Evolutionary conservation across 2,329 filamentous ascomycete species (phyloP).

Genomic region (Blastomyces percursus): DNA sequence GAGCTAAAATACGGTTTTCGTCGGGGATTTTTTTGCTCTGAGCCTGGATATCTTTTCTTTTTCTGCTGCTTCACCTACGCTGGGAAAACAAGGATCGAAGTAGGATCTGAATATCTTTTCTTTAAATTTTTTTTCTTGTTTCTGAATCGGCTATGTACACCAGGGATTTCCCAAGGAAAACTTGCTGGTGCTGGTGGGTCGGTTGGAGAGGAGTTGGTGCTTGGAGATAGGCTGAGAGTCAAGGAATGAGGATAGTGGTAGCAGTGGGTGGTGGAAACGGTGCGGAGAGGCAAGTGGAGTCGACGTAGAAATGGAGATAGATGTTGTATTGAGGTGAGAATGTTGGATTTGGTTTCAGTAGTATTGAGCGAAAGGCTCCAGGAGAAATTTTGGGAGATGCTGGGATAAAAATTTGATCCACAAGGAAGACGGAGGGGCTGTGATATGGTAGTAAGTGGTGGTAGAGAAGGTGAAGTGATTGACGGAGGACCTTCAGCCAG

Average conservation of each 20-base stretch:
- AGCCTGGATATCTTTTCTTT: not conserved
- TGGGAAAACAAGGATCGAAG: conserved; percentile 33
- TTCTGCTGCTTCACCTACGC: conserved; percentile 29
- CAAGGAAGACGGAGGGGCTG: conserved; percentile 1
- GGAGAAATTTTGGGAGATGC: conserved; percentile 19
- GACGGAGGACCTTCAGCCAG: conserved; percentile 1
- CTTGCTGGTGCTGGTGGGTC: conserved; percentile 62
- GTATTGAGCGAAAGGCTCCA: conserved; percentile 19
- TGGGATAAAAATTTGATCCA: conserved; percentile 12
- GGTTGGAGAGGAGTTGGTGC: conserved; percentile 31
- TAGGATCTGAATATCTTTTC: conserved; percentile 34
- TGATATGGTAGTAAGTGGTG: not conserved
- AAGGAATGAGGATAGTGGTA: not conserved
- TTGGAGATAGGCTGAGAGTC: conserved; percentile 13
- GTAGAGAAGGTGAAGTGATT: conserved; percentile 2
- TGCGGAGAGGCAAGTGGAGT: conserved; percentile 26
- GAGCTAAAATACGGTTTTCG: conserved; percentile 14
- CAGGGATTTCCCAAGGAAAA: conserved; percentile 81
- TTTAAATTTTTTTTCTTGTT: conserved; percentile 43
- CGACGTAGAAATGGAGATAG: conserved; percentile 17
- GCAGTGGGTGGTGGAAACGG: conserved; percentile 17
- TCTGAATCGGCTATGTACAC: conserved; percentile 62
- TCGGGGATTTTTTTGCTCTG: conserved; percentile 13
- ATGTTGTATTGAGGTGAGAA: conserved; percentile 8
- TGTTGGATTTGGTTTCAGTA: conserved; percentile 8